Base-by-base conservation (phyloP, 192 early-diverging fungal genomes). In the Coemansia sp. region DNA sequence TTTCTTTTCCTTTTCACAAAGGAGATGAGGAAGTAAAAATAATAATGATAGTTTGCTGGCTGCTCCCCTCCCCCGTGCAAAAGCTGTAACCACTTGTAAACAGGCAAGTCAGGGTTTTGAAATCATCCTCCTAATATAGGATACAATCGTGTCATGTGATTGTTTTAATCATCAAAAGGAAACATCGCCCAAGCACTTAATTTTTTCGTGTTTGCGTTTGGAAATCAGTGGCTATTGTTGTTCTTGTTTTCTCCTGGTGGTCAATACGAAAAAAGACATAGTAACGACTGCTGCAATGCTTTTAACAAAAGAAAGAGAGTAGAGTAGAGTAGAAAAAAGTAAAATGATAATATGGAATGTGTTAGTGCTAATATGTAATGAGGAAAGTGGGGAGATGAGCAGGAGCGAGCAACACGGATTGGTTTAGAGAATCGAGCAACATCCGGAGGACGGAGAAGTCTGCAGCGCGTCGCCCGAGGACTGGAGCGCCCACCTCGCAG, bases 401-500 rank as follows among this genome's bases (percentile, higher is more conserved):
- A 41, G 36, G 9, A 32, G 58, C 11, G 54, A 12, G 54, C 19
- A 56, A 10, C 3, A 22, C 6, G 32, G 19, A 26, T 18, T 9
- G 56, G 32, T 16, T 73, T 64, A 85, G 3, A 85, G 66, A 22
- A 85, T 60, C 21, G 75, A 54, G 39, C 83, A 85, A 59, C 79
- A 81, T 19, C 12, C 19, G 3, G 49, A 19, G 15, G 64, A 39
- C 41, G 63, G 39, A 26, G 26, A 26, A 3, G 26, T 3, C n/a
- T 61, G 57, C 19, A 58, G 39, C 48, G 40, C 56, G 57, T 59
- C 4, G 49, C 45, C 46, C 22, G 45, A n/a, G 46, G 39, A 15
- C 62, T 61, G 41, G 18, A 87, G 19, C 3, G 89, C 81, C 41
- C 86, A 66, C 68, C 86, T 88, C 16, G 90, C 88, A n/a, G 88